phyloP scores from a whole-genome alignment of 371 early-diverging fungal genomes.

The Mucor racemosus region DNA sequence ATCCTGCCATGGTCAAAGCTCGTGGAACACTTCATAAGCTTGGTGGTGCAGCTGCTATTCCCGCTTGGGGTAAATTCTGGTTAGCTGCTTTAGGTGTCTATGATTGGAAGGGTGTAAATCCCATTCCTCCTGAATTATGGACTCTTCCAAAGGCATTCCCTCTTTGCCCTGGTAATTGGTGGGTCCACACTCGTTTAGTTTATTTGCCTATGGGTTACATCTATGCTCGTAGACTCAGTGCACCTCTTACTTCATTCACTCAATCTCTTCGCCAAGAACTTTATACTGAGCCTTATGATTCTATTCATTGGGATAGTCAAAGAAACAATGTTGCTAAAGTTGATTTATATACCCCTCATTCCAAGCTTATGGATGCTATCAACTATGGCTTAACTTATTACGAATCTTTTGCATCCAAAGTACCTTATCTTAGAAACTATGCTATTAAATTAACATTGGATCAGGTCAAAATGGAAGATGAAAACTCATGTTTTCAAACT shows the following conservation, averaged over 20 bases:
- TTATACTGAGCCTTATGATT: slow-evolving; percentile 81
- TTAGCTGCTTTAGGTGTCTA: slow-evolving; percentile 88
- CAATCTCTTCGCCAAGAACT: slow-evolving; percentile 84
- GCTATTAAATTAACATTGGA: slow-evolving; percentile 79
- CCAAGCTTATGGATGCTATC: slow-evolving; percentile 72
- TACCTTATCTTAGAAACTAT: slow-evolving; percentile 63
- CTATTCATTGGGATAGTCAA: slow-evolving; percentile 82
- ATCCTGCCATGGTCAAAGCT: slow-evolving; percentile 88
- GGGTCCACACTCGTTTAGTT: slow-evolving; percentile 91
- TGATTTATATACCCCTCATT: slow-evolving; percentile 89
- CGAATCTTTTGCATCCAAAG: slow-evolving; percentile 58
- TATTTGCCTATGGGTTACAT: slow-evolving; percentile 95
- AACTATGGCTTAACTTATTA: slow-evolving; percentile 72
- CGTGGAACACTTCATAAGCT: slow-evolving; percentile 82
- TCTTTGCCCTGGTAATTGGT: slow-evolving; percentile 90
- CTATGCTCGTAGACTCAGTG: slow-evolving; percentile 74
- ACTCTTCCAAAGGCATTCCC: slow-evolving; percentile 86
- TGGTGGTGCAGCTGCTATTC: slow-evolving; percentile 83
- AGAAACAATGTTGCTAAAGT: slow-evolving; percentile 82
- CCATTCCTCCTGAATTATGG: slow-evolving; percentile 95
- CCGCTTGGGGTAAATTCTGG: slow-evolving; percentile 99
- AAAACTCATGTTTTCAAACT: slow-evolving; percentile 87
- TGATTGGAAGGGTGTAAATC: slow-evolving; percentile 95
- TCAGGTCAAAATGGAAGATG: slow-evolving; percentile 88
- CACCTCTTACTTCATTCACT: slow-evolving; percentile 72